Base-by-base conservation (phyloP, 495 filamentous ascomycete species). In the Neurospora tetraspora region DNA sequence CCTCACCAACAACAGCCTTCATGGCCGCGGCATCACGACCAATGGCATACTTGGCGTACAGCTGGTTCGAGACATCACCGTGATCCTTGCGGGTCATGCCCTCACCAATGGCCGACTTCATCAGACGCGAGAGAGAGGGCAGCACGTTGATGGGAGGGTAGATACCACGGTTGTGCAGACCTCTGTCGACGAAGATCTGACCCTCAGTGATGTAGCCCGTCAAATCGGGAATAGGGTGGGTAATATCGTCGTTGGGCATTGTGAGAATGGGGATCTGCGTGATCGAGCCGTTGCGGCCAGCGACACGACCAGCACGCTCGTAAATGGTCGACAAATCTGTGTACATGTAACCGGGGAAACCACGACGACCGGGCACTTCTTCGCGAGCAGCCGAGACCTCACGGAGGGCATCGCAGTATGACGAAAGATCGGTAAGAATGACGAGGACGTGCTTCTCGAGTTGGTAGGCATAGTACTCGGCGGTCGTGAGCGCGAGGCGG, bases 261-360 rank as follows among this genome's bases (percentile, higher is more conserved):
- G 94, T 97, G 79, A 99, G 81, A 80, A 99, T 99, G 70, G 96
- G 96, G 77, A 99, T 98, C 82, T 99, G 96, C 39, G 96, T 99
- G 80, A 99, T 99, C 69, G 95, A 98, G 69, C 96, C 96, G 79
- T 98, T 97, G 74, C 96, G 93, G 73, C 96, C 96, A 80, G 96
- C 88, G 38, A 99, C 96, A 90, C 96, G 96, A 78, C 96, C 96
- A 78, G 96, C 96, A 85, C 96, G 94, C 83, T 99, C 96, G 85
- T 99, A 99, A 78, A 99, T 96, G 77, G 96, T 99, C 69, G 96
- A 97, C 89, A 99, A 92, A 90, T 99, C 96, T 71, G 96, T 99
- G 87, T 99, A 99, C 96, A 99, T 99, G 88, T 99, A 99, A 93
- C 96, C 96, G 69, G 96, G 96, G 86, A 97, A 99, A 86, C 96